Conservation (phyloP, 2,329 filamentous ascomycete species). For the Seiridium unicorne region DNA sequence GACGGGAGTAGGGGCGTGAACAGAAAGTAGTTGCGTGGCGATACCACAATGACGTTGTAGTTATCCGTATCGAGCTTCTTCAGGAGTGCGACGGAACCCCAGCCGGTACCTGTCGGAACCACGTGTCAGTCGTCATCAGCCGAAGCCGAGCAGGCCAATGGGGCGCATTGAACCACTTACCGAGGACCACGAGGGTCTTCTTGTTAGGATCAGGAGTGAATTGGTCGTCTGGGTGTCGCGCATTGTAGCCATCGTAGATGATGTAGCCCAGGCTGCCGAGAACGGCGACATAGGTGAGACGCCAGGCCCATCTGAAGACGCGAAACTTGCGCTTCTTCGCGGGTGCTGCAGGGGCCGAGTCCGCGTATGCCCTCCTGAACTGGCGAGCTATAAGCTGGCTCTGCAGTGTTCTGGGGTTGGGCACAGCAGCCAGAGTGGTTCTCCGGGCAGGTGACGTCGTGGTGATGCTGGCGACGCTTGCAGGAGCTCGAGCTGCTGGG, state of each 20-base stretch:
- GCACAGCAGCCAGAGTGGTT: conserved; percentile 25
- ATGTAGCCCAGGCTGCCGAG: conserved; percentile 70
- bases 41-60: conserved; percentile 98
- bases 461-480: conserved; percentile 22
- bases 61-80: conserved; percentile 99
- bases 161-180: conserved; percentile 48
- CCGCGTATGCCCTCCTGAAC: conserved; percentile 49
- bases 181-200: conserved; percentile 95
- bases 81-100: conserved; percentile 90
- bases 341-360: conserved; percentile 42
- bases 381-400: conserved; percentile 29
- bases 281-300: conserved; percentile 73
- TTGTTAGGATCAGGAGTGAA: conserved; percentile 76
- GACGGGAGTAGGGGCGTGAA: conserved; percentile 97
- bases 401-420: conserved; percentile 32
- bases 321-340: conserved; percentile 61
- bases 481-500: conserved; percentile 22
- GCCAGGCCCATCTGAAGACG: conserved; percentile 78
- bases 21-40: conserved; percentile 98
- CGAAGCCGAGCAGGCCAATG: conserved; percentile 5
- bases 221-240: conserved; percentile 81
- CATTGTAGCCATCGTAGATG: conserved; percentile 78
- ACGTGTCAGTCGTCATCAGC: conserved; percentile 19
- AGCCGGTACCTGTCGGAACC: conserved; percentile 73
- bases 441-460: conserved; percentile 27